phyloP scores from a whole-genome alignment of 1,284 basidiomycete genomes.

The Coriolopsis trogii region DNA sequence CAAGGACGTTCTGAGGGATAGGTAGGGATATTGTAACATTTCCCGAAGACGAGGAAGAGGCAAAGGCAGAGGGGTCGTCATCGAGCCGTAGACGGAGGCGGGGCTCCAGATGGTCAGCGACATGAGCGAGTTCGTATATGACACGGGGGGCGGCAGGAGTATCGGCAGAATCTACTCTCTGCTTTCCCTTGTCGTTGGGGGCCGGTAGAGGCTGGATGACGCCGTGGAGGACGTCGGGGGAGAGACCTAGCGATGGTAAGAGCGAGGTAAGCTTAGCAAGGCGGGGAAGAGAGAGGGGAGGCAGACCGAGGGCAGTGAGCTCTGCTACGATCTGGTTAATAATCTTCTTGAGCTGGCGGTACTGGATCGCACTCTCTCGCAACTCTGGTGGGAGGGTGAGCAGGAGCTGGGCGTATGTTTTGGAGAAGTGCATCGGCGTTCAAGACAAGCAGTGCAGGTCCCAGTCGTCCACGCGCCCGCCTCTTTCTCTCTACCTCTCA shows the following conservation, averaged over 20 bases:
- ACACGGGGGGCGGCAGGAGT: conserved; percentile 33
- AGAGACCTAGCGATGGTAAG: conserved; percentile 43
- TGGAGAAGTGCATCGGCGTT: conserved; percentile 77
- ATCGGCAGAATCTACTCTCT: conserved; percentile 17
- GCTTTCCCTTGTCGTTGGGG: conserved; percentile 29
- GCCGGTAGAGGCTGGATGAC: conserved; percentile 35
- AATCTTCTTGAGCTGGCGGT: conserved; percentile 90
- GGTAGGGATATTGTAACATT: conserved; percentile 5
- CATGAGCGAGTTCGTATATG: conserved; percentile 57
- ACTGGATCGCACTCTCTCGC: conserved; percentile 82
- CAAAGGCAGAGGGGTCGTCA: not conserved
- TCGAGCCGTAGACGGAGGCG: conserved; percentile 53
- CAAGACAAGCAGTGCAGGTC: not conserved
- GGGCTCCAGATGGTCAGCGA: conserved; percentile 55
- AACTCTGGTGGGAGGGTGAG: conserved; percentile 76
- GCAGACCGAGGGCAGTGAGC: conserved; percentile 70
- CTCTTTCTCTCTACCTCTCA: not conserved
- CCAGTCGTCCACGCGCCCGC: not conserved
- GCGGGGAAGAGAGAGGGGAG: not conserved
- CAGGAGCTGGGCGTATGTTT: conserved; percentile 74
- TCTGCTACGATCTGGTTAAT: conserved; percentile 88
- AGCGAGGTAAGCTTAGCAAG: conserved; percentile 23
- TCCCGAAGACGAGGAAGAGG: not conserved
- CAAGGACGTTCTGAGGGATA: conserved; percentile 3
- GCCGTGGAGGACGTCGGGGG: conserved; percentile 50